Base-by-base conservation (phyloP, 768 basidiomycete genomes). In the Boletus sp. region DNA sequence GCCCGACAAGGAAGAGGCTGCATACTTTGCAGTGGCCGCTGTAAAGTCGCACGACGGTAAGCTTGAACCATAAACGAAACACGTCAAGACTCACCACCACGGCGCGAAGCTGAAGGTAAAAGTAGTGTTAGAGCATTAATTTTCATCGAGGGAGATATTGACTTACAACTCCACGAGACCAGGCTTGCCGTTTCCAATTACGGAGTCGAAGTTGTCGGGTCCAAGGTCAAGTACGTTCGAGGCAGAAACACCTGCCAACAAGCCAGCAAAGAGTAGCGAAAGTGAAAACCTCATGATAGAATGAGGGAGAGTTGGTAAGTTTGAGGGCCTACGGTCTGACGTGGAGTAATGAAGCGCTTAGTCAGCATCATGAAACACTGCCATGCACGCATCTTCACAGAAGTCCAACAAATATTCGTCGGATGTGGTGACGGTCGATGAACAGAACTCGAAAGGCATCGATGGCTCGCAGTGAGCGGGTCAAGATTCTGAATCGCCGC, bases 91-190 rank as follows among this genome's bases (percentile, higher is more conserved):
- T 57, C 77, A 88, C 88, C 91, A 93, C 91, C 91, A 93, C 9
- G 91, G 87, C 17, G 91, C 91, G 61, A 86, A 93, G 71, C 90
- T 93, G 40, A 11, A 45, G 51, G 33, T 0, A 44, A 30, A 34
- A 15, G 53, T 34, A 41, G 34, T 19, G 51, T 58, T 56, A 38
- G 30, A 50, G 19, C 15, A 54, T 21, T 29, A 7, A 27, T 47
- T 40, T 25, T 30, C 19, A 30, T 33, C 14, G 27, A 55, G 37
- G 15, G 44, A 60, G 39, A 15, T 13, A 21, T 30, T 4, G 25
- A 80, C 93, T 71, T 64, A 94, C 92, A 96, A 95, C 74, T 95
- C 93, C 25, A 96, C 90, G 33, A 94, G 78, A 63, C 86, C 91
- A 51, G 90, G 87, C 65, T 82, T 90, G 51, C 87, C 90, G 53